phyloP scores from a whole-genome alignment of 2,329 filamentous ascomycete genomes.

The Colletotrichum siamense region DNA sequence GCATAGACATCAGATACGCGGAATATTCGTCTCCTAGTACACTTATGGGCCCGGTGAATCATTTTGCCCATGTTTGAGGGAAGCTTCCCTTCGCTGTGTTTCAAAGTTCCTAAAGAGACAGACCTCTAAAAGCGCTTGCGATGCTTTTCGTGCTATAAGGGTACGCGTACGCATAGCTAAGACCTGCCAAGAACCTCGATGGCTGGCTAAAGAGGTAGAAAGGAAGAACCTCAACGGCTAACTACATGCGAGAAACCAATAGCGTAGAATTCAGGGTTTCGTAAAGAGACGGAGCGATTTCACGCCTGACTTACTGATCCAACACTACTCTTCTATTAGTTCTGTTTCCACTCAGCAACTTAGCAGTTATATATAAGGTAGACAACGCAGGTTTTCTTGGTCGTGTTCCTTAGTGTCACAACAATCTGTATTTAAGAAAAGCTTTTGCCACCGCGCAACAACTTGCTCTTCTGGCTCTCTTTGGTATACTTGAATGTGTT shows the following conservation, averaged over 20 bases:
- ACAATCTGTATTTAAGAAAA: background rate
- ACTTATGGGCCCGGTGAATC: accelerated
- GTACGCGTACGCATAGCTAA: background rate
- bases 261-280: background rate
- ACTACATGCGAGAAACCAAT: background rate
- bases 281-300: background rate
- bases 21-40: background rate
- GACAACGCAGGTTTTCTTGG: background rate
- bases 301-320: background rate
- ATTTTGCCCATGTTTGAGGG: background rate
- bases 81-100: background rate
- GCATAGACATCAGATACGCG: background rate
- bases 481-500: background rate
- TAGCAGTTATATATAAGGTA: background rate
- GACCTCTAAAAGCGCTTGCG: background rate
- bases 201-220: background rate
- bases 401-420: background rate
- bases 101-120: background rate
- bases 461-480: background rate
- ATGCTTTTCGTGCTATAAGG: background rate
- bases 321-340: accelerated
- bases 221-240: background rate
- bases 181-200: background rate
- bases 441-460: background rate
- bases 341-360: background rate